Evolutionary conservation across 257 asterid genomes (phyloP).

Genomic region (Capsicum chinense): DNA sequence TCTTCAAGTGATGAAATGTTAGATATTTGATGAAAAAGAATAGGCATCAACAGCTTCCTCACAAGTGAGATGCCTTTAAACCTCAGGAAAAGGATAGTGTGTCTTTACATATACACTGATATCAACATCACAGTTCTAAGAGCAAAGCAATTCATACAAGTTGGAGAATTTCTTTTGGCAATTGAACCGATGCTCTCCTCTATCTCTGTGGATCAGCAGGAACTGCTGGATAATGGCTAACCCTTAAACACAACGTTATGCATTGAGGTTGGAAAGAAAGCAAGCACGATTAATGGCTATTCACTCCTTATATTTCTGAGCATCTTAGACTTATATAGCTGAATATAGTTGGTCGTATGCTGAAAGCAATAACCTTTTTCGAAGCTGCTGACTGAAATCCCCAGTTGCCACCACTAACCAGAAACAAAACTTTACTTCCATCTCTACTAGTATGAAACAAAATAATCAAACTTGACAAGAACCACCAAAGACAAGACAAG

Average conservation of each 20-base stretch:
- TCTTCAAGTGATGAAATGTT: not conserved
- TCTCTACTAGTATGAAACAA: not conserved
- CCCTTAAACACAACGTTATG: not conserved
- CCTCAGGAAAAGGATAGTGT: not conserved
- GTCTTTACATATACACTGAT: not conserved
- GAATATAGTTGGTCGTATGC: constrained; percentile 6
- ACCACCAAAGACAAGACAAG: not conserved
- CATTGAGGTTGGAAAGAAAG: not conserved
- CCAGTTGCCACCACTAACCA: not conserved
- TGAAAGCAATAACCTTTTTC: not conserved
- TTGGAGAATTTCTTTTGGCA: not conserved
- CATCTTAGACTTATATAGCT: not conserved
- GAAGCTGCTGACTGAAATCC: not conserved
- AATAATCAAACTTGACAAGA: not conserved
- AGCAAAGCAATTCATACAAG: constrained; percentile 15
- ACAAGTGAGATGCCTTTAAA: constrained; percentile 21
- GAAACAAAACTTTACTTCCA: not conserved
- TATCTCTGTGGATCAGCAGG: not conserved
- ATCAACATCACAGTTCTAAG: constrained; percentile 4
- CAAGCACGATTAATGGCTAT: not conserved
- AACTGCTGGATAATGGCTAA: not conserved
- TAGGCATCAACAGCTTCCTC: not conserved
- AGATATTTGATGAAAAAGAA: not conserved
- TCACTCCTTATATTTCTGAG: constrained; percentile 3
- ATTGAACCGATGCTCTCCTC: not conserved